A percentile compares a stretch with the other conserved stretches of the same genome.
Conservation (phyloP, 345 rosid species). For the Gossypium arboreum region DNA sequence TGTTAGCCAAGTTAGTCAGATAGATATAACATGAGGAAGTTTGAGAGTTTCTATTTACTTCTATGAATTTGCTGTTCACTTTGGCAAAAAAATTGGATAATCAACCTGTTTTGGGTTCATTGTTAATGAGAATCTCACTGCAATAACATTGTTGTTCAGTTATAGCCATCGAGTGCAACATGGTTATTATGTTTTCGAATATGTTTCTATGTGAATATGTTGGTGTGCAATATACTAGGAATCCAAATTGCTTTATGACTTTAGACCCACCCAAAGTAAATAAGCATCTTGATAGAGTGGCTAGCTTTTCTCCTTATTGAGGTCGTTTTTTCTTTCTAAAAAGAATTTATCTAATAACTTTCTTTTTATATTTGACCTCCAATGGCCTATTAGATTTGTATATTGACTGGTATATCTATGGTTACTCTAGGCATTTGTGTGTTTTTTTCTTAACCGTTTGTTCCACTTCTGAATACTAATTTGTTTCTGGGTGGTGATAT, state of each 20-base stretch:
- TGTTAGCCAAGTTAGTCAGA: background rate
- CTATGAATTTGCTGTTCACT: background rate
- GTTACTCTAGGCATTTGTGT: background rate
- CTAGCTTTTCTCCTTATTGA: background rate
- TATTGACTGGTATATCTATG: background rate
- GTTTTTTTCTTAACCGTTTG: background rate
- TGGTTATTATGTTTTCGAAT: background rate
- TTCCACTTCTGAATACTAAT: background rate
- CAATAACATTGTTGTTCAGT: background rate
- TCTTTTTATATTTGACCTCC: background rate
- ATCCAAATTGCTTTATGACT: background rate
- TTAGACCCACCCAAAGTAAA: background rate
- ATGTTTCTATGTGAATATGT: background rate
- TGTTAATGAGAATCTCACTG: background rate
- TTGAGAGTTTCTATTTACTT: background rate
- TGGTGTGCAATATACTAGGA: background rate
- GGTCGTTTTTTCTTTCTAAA: background rate
- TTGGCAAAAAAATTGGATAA: background rate
- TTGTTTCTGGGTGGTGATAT: background rate
- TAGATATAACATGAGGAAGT: background rate
- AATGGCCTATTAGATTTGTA: slow-evolving; percentile 3
- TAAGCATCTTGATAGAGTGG: background rate
- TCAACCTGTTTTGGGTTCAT: background rate
- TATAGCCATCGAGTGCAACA: background rate
- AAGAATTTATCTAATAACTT: background rate